phyloP scores from a whole-genome alignment of 495 filamentous ascomycete genomes.

The Hypoxylon lienhwacheense region DNA sequence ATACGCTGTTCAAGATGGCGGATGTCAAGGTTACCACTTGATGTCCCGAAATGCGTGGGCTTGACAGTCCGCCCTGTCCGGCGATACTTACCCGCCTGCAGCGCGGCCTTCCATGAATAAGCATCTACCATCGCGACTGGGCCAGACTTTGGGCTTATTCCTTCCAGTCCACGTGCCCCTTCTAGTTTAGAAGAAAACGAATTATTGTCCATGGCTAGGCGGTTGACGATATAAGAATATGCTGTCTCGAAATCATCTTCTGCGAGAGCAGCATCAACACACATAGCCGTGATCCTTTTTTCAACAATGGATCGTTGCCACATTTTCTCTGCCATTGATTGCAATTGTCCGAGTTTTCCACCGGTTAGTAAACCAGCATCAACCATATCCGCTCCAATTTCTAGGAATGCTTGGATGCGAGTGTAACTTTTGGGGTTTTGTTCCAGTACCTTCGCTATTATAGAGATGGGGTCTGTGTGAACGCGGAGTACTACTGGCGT shows the following conservation, averaged over 20 bases:
- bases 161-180: constrained; percentile 8
- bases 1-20: constrained; percentile 79
- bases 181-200: too few relatives aligned
- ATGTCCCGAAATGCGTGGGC: constrained; percentile 57
- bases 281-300: constrained; percentile 79
- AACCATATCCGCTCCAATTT: constrained; percentile 75
- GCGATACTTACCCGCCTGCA: constrained; percentile 82
- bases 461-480: constrained; percentile 78
- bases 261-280: constrained; percentile 79
- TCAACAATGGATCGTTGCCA: constrained; percentile 48
- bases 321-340: constrained; percentile 6
- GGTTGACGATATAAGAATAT: constrained; percentile 88
- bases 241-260: constrained; percentile 96
- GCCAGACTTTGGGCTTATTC: neutral
- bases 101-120: constrained; percentile 88
- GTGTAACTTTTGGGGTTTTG: constrained; percentile 88
- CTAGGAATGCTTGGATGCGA: constrained; percentile 78
- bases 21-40: constrained; percentile 57
- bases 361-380: constrained; percentile 61
- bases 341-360: constrained; percentile 25
- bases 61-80: constrained; percentile 49
- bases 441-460: constrained; percentile 82
- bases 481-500: constrained; percentile 88
- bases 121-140: constrained; percentile 58
- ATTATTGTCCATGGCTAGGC: constrained; percentile 42